Evolutionary conservation across 805 yeast species (phyloP), one percentile per base, ranked within the genome.

Genomic region (Myxozyma melibiosi): DNA sequence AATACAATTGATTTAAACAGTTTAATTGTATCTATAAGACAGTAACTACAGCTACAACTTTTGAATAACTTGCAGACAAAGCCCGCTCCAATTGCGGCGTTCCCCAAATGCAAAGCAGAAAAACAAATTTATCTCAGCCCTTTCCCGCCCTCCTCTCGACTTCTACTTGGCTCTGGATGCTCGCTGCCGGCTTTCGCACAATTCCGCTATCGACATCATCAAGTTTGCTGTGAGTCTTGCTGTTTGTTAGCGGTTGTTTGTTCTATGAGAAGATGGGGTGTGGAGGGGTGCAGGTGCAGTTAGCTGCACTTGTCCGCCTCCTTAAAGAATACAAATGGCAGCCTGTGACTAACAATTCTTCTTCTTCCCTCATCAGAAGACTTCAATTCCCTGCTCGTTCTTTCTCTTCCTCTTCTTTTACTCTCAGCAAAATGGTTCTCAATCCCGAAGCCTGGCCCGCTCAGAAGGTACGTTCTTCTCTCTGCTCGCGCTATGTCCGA

Each of bases 381-480:
- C 18, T 27, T 30, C 49, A 31, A n/a, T 8, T 38, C 27, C 30
- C 41, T 25, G 13, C 25, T 7, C 53, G 40, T 22, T 39, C 53
- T 33, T 41, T 50, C 41, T 33, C 39, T 33, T 25, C 46, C 7
- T 7, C 40, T 28, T n/a, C 34, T 4, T 7, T 14, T 13, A 2
- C 9, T 40, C 38, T 22, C 13, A 8, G 18, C 34, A 45, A 37
- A 22, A 55, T 55, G 60, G 51, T 30, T 18, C 55, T 47, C 20
- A 38, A 46, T 50, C 61, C 63, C 20, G 42, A 24, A 4, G 55
- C 42, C 7, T 58, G 63, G 63, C 63, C 63, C 20, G 63, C 63
- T 18, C 13, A 20, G n/a, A 58, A 58, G 57, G 63, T 58, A 22
- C 13, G 44, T 8, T 34, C 24, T 13, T 13, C 8, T 45, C 35